Conservation (phyloP, 495 filamentous ascomycete genomes). For the Penicillium fimorum region DNA sequence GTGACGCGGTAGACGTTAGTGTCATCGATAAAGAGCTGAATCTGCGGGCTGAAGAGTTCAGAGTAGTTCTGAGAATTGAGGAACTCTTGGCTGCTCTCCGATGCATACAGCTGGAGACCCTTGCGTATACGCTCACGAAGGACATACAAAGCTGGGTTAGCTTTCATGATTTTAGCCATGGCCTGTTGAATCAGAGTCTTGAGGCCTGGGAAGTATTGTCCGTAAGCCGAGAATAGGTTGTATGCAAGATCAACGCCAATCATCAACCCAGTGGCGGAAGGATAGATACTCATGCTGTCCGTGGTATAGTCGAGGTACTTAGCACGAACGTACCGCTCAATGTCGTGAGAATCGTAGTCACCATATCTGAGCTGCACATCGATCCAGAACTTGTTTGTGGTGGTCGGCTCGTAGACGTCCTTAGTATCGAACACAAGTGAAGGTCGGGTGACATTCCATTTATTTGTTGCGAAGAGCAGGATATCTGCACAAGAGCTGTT, state of each 20-base stretch:
- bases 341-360: conserved; percentile 99
- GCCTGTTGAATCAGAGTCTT: conserved; percentile 97
- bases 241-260: conserved; percentile 98
- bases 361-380: conserved; percentile 98
- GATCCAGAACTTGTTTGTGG: conserved; percentile 99
- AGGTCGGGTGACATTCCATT: conserved; percentile 96
- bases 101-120: conserved; percentile 96
- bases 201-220: conserved; percentile 96
- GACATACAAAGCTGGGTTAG: conserved; percentile 95
- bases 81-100: conserved; percentile 99
- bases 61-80: conserved; percentile 99
- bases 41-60: conserved; percentile 98
- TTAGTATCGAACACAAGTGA: conserved; percentile 95
- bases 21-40: conserved; percentile 98
- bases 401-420: conserved; percentile 90
- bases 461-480: conserved; percentile 94
- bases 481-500: conserved; percentile 99
- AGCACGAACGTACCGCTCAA: conserved; percentile 94
- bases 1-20: conserved; percentile 99
- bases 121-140: conserved; percentile 97
- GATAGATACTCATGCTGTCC: conserved; percentile 99
- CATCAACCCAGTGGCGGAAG: conserved; percentile 96
- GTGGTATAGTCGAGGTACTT: conserved; percentile 99
- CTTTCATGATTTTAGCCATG: conserved; percentile 99
- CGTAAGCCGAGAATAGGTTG: conserved; percentile 96